These are phyloP conservation scores for Hortiboletus flavorubellus DNA, from an alignment of 768 basidiomycete genomes.

Conservation along the genomic window DNA sequence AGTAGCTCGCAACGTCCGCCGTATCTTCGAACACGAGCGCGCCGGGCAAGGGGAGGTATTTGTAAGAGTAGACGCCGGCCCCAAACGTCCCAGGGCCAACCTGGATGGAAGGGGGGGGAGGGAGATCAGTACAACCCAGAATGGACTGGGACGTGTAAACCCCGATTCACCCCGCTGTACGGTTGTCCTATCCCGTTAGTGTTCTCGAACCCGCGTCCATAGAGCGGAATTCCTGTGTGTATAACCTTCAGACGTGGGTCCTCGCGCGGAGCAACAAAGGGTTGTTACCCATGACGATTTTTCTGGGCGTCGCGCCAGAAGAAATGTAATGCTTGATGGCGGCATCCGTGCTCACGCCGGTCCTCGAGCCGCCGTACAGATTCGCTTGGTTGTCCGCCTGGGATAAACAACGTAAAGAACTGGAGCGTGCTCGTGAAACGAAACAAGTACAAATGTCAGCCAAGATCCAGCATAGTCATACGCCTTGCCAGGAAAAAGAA, in stretches of 20 bases:
- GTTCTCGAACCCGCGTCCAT: constrained; percentile 73
- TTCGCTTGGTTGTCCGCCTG: constrained; percentile 60
- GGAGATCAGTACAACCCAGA: constrained; percentile 1
- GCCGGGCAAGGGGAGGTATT: constrained; percentile 60
- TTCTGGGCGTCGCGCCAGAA: constrained; percentile 58
- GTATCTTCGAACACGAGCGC: constrained; percentile 64
- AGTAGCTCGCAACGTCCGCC: constrained; percentile 71
- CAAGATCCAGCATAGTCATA: constrained; percentile 81
- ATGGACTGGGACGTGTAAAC: neutral
- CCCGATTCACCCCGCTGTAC: constrained; percentile 56
- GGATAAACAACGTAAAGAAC: neutral
- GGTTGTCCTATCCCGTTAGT: constrained; percentile 64
- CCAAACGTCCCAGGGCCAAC: constrained; percentile 59
- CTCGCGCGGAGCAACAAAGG: neutral
- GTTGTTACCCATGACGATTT: constrained; percentile 60
- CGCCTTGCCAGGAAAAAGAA: constrained; percentile 37
- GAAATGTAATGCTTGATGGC: constrained; percentile 60
- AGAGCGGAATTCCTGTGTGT: constrained; percentile 65
- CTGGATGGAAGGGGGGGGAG: constrained; percentile 30
- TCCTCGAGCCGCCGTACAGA: constrained; percentile 61
- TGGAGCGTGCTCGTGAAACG: constrained; percentile 6
- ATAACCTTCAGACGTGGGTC: neutral
- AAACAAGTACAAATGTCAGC: constrained; percentile 51
- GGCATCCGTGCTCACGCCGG: constrained; percentile 62
- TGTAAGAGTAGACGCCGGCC: constrained; percentile 60